Evolutionary conservation across 164 flowering plant genomes (phyloP), one percentile per base, ranked within the genome.

Genomic region (Cinnamomum chago): DNA sequence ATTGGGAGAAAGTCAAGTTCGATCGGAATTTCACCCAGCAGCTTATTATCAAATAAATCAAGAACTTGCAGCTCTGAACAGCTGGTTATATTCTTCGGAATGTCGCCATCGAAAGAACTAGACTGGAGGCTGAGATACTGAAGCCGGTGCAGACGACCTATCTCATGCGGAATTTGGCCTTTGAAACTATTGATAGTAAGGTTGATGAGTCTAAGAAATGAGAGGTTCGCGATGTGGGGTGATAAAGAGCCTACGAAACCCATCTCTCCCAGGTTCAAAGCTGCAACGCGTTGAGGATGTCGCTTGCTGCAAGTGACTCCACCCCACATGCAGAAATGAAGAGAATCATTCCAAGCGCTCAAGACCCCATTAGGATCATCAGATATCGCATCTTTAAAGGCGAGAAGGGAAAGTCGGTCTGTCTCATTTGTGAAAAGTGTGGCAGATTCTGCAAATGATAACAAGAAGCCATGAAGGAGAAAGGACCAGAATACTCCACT

Each of bases 211-310:
- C 28, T 18, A 7, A 87, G 87, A 68, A 79, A 83, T 13, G 87
- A 79, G 50, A 87, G 83, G 33, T 87, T 87, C 6, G 81, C 86
- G 14, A 86, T 67, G 14, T 73, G 73, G 2, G 90, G 86, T 68
- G 74, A 75, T 13, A 87, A 65, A 23, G 82, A 2, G 2, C 88
- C 88, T 1, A 40, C 15, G 2, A 87, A 35, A 3, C 73, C 30
- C 0, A 60, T 70, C 47, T 65, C 30, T 3, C 33, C 14, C 20
- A 85, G 74, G 25, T 77, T 73, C 55, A 85, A 51, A 15, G n/a
- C 2, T 5, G 58, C 33, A 12, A 84, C 86, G 14, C 86, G 73
- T 25, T 55, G 30, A 55, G 60, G 67, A 12, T 25, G 23, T 55
- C 50, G 67, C 23, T 12, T 70, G n/a, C 76, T 70, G 81, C 84